Evolutionary conservation across 768 basidiomycete genomes (phyloP).

Genomic region (Suillus subluteus): DNA sequence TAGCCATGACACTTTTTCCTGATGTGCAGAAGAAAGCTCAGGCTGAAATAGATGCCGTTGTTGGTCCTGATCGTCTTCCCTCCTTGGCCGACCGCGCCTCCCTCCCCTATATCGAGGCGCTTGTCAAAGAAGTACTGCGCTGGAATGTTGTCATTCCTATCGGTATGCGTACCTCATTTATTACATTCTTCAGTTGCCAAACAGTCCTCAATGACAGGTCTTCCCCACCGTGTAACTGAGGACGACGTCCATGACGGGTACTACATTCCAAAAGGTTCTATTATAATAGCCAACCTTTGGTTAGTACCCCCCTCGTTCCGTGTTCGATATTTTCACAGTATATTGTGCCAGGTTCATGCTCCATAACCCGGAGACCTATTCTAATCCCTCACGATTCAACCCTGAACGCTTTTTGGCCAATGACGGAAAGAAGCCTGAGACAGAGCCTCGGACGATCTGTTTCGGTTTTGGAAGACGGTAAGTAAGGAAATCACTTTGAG

Average conservation of each 20-base stretch:
- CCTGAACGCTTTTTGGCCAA: slow-evolving; percentile 60
- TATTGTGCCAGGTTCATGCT: slow-evolving; percentile 32
- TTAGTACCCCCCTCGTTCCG: slow-evolving; percentile 18
- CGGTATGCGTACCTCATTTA: slow-evolving; percentile 44
- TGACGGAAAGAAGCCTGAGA: slow-evolving; percentile 42
- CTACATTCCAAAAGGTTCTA: slow-evolving; percentile 54
- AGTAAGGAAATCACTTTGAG: slow-evolving; percentile 20
- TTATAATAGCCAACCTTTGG: slow-evolving; percentile 30
- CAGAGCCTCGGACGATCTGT: slow-evolving; percentile 61
- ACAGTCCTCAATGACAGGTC: slow-evolving; percentile 16
- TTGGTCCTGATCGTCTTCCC: slow-evolving; percentile 64
- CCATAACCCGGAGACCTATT: slow-evolving; percentile 43
- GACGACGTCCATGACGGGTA: slow-evolving; percentile 66
- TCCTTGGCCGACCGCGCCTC: slow-evolving; percentile 58
- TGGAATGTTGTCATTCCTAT: slow-evolving; percentile 44
- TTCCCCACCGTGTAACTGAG: slow-evolving; percentile 55
- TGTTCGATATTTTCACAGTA: slow-evolving; percentile 6
- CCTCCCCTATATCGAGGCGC: slow-evolving; percentile 66
- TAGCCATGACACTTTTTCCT: slow-evolving; percentile 62
- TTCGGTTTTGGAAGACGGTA: slow-evolving; percentile 74
- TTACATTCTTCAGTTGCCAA: slow-evolving; percentile 47
- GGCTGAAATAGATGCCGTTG: slow-evolving; percentile 60
- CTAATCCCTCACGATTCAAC: slow-evolving; percentile 56
- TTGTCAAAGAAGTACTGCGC: slow-evolving; percentile 58
- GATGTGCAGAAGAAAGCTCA: slow-evolving; percentile 62